Evolutionary conservation across 2,329 filamentous ascomycete genomes (phyloP).

Genomic region (Botryosphaeria dothidea): DNA sequence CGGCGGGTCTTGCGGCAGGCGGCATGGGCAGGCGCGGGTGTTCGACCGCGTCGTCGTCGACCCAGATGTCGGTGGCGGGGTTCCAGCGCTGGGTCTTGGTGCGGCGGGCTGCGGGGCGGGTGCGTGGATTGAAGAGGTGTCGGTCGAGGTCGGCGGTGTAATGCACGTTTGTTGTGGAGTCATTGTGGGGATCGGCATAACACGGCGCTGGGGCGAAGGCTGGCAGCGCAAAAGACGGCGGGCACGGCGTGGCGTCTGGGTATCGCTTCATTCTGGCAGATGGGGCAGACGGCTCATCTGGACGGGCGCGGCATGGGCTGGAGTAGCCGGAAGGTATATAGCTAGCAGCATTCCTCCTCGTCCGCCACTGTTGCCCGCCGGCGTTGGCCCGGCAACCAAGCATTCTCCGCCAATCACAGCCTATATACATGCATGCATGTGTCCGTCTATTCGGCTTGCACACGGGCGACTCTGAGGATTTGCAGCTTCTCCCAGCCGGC

Average conservation of each 20-base stretch:
- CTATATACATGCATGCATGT: background rate
- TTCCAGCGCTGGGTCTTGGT: conserved; percentile 31
- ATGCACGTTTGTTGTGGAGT: conserved; percentile 38
- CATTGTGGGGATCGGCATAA: conserved; percentile 21
- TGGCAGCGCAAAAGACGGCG: conserved; percentile 28
- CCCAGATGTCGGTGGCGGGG: conserved; percentile 35
- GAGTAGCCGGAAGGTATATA: background rate
- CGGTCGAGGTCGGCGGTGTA: conserved; percentile 38
- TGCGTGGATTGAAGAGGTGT: conserved; percentile 34
- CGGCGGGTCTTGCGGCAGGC: conserved; percentile 26
- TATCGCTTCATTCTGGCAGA: conserved; percentile 34
- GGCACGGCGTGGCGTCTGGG: conserved; percentile 38
- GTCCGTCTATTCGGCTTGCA: background rate
- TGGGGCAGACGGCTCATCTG: background rate
- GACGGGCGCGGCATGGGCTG: background rate
- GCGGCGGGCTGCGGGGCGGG: conserved; percentile 28
- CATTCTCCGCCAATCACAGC: background rate
- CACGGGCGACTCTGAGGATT: conserved; percentile 80
- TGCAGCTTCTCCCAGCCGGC: conserved; percentile 95
- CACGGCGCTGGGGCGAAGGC: background rate
- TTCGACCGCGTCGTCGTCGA: conserved; percentile 36
- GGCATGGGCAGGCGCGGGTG: conserved; percentile 26
- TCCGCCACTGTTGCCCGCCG: background rate
- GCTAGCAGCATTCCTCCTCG: background rate
- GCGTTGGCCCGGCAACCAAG: conserved; percentile 8